Evolutionary conservation across 768 basidiomycete genomes (phyloP).

Genomic region (Hygrocybe punicea): DNA sequence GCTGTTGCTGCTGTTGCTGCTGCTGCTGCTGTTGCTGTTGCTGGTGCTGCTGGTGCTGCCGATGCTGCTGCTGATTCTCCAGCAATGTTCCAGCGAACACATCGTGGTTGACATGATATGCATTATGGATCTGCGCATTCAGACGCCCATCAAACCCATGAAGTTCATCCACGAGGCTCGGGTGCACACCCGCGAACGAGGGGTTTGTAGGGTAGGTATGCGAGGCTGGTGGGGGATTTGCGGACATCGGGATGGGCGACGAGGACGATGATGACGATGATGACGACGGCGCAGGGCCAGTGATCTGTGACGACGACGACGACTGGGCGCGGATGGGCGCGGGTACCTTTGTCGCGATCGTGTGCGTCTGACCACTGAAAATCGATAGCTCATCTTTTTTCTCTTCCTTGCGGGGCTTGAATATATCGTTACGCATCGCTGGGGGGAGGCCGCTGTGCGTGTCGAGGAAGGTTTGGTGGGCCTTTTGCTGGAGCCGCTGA

Average conservation of each 20-base stretch:
- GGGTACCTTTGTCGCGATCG: slow-evolving; percentile 47
- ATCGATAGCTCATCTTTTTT: slow-evolving; percentile 69
- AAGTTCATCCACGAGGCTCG: slow-evolving; percentile 53
- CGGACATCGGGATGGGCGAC: slow-evolving; percentile 21
- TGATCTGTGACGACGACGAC: slow-evolving; percentile 13
- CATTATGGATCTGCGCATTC: slow-evolving; percentile 47
- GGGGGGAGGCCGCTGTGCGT: slow-evolving; percentile 46
- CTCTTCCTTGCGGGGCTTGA: slow-evolving; percentile 43
- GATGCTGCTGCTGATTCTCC: slow-evolving; percentile 18
- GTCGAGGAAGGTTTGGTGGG: slow-evolving; percentile 50
- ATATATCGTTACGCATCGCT: slow-evolving; percentile 54
- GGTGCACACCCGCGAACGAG: slow-evolving; percentile 51
- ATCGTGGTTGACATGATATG: slow-evolving; percentile 39
- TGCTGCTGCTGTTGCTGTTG: slow-evolving; percentile 7
- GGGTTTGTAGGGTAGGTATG: slow-evolving; percentile 34
- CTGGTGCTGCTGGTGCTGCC: slow-evolving; percentile 17
- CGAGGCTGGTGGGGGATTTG: slow-evolving; percentile 27
- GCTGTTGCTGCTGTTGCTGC: background rate
- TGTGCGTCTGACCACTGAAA: slow-evolving; percentile 73
- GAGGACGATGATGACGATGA: slow-evolving; percentile 10
- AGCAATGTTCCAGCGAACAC: slow-evolving; percentile 32
- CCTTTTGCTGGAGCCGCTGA: slow-evolving; percentile 57
- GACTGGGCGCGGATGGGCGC: slow-evolving; percentile 8
- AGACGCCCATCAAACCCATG: slow-evolving; percentile 56
- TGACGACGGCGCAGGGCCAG: background rate